Conservation (phyloP, 306 rosid species). For the Inga leiocalycina region DNA sequence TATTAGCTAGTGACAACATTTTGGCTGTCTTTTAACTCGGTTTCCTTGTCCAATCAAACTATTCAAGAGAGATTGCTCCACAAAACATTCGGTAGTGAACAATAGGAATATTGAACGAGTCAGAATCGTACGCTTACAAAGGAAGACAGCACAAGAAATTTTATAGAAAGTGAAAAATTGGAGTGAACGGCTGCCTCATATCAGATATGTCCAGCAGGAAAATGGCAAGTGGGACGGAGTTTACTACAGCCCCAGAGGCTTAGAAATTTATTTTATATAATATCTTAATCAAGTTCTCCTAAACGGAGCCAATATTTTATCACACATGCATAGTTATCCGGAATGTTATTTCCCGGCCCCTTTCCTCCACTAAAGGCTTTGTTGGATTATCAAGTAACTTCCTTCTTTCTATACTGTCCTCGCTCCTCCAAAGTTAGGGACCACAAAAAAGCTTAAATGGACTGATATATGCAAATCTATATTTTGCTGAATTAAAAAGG, state of each 20-base stretch:
- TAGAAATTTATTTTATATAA: neutral
- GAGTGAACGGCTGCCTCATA: neutral
- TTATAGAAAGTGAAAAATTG: neutral
- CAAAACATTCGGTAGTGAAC: neutral
- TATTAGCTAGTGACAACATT: neutral
- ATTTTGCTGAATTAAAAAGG: neutral
- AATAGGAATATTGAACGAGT: neutral
- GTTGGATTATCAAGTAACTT: neutral
- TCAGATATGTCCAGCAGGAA: neutral
- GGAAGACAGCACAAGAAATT: neutral
- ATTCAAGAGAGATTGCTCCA: neutral
- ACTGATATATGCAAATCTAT: neutral
- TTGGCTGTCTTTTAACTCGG: neutral
- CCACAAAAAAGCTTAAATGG: neutral
- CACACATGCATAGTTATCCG: neutral
- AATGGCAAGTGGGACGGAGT: constrained; percentile 26
- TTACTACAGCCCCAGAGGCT: constrained; percentile 1
- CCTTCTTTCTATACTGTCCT: neutral
- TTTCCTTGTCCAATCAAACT: constrained; percentile 12
- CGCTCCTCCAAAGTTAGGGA: neutral
- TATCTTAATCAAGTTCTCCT: neutral
- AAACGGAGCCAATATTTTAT: neutral
- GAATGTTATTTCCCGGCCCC: neutral
- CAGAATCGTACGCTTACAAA: neutral
- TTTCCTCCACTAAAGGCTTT: neutral